Conservation (phyloP, 139 green algal genomes). For the Desmodesmus armatus region DNA sequence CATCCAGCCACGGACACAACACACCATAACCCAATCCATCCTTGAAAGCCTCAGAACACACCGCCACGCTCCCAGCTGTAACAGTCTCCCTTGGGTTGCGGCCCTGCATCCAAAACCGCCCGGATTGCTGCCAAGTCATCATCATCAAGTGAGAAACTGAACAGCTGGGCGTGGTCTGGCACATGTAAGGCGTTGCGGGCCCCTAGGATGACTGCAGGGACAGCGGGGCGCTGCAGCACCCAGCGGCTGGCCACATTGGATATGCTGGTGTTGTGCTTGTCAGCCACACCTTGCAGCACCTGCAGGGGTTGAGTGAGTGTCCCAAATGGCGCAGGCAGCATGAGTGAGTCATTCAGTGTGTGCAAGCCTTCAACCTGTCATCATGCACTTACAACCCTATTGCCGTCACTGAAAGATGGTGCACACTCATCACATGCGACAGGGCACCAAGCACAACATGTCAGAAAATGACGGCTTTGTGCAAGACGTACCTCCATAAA, state of each 20-base stretch:
- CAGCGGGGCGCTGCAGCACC: constrained; percentile 78
- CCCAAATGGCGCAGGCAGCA: too few species aligned
- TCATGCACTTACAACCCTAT: too few species aligned
- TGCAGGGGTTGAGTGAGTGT: constrained; percentile 48
- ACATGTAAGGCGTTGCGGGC: constrained; percentile 79
- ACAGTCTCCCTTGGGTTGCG: constrained; percentile 66
- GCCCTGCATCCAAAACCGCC: constrained; percentile 66
- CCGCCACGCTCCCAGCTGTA: constrained; percentile 87
- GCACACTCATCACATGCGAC: too few species aligned
- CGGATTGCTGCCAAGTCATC: constrained; percentile 72
- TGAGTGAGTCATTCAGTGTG: too few species aligned
- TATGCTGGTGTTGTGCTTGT: constrained; percentile 72
- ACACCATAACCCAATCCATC: too few species aligned
- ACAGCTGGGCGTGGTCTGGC: constrained; percentile 71
- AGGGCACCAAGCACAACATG: too few species aligned
- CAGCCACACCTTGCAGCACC: constrained; percentile 31
- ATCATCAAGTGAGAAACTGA: constrained; percentile 72
- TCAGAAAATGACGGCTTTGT: too few species aligned
- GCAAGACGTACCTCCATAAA: too few species aligned
- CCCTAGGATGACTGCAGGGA: constrained; percentile 78
- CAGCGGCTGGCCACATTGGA: constrained; percentile 83
- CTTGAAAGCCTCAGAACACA: too few species aligned
- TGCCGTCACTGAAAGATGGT: too few species aligned
- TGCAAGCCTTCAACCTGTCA: too few species aligned
- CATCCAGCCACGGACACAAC: too few species aligned